Conservation (phyloP, 176 grass and related monocot species). For the Avena eriantha region DNA sequence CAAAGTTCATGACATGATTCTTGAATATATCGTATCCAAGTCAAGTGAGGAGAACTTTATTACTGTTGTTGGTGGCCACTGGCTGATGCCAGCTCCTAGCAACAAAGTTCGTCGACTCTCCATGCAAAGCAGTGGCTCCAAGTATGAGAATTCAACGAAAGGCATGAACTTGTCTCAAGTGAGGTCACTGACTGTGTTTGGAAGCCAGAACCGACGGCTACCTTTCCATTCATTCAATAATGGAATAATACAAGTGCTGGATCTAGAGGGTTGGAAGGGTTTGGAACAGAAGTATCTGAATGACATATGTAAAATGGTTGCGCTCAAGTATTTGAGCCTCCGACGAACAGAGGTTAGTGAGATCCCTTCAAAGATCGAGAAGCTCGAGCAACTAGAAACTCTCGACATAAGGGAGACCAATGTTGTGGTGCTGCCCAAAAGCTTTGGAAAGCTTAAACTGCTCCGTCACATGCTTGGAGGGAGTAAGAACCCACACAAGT, state of each 20-base stretch:
- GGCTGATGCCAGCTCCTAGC: neutral
- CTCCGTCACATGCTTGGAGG: neutral
- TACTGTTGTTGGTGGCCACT: conserved; percentile 33
- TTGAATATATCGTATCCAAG: conserved; percentile 26
- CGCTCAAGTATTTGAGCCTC: neutral
- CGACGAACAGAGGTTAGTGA: neutral
- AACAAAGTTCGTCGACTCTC: conserved; percentile 34
- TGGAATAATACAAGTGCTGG: neutral
- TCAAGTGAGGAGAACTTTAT: conserved; percentile 45
- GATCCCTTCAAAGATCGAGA: neutral
- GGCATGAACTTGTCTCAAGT: conserved; percentile 13
- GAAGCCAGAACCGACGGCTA: neutral
- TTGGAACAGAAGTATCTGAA: neutral
- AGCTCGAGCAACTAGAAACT: neutral
- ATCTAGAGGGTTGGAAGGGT: conserved; percentile 14
- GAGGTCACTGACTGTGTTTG: conserved; percentile 19
- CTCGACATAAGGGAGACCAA: neutral
- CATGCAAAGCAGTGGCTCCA: neutral
- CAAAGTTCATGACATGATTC: conserved; percentile 8
- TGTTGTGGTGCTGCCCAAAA: neutral
- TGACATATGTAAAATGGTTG: conserved; percentile 17
- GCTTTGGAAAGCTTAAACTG: neutral
- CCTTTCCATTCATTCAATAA: conserved; percentile 21
- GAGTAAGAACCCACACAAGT: neutral
- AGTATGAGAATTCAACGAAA: neutral